Base-by-base conservation (phyloP, 2,329 filamentous ascomycete species). In the Fusarium dlaminii region DNA sequence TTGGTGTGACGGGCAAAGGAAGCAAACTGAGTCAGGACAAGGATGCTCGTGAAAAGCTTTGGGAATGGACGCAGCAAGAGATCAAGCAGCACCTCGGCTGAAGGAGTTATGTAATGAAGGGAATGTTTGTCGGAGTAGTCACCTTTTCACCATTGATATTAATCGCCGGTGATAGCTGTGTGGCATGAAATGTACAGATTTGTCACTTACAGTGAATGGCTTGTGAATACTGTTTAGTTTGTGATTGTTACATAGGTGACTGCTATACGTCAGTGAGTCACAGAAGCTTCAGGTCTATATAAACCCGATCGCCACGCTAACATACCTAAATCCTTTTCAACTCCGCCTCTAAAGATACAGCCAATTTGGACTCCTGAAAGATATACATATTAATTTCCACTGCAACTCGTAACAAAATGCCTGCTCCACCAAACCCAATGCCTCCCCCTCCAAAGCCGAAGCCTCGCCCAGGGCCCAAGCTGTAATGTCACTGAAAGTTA, bases 31-130 rank as follows among this genome's bases (percentile, higher is more conserved):
- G 37, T 6, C 32, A 24, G 10, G 32, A 67, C 8, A 60, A 40
- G 6, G 42, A 60, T 3, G 27, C 32, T 4, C 27, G 62, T 5
- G 64, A 67, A 8, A 60, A 32, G 24, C 63, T 67, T 15, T 67
- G 64, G 64, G 64, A 67, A 1, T 67, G 62, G 62, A 66, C 64
- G 1, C 42, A 66, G 14, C 30, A 66, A 5, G 63, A 66, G 22
- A 66, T 66, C 12, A 36, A 37, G 12, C 48, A 66, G 27, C 63
- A 66, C 3, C 14, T 66, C 2, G 20, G 40, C 0, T 66, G 9
- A 46, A 7, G 1, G 4, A 6, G 1, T 5, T 18, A 18, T 14
- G 6, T 10, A 13, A 4, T 2, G 4, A 13, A 14, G 6, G 3
- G 8, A 11, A 4, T 7, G 4, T 12, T 27, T 52, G 3, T 36